Evolutionary conservation across 2,329 filamentous ascomycete genomes (phyloP), one percentile per base, ranked within the genome.

Genomic region (Cladobotryum mycophilum): DNA sequence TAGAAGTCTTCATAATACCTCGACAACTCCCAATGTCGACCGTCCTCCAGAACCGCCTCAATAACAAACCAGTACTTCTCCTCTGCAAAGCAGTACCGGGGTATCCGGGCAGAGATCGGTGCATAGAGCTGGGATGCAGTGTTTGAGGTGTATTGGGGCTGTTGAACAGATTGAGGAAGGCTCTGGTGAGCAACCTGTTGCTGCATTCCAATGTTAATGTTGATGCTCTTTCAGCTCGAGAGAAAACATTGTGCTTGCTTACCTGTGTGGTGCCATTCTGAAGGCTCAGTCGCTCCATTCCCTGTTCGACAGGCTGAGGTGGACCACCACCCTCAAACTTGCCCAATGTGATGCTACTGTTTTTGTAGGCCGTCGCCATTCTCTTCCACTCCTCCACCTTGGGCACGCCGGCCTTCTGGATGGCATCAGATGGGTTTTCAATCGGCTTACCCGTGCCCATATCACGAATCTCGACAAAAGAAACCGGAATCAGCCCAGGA

Each of bases 351-450:
- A 99, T 97, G 70, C 93, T 97, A 67, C 91, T 96, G 67, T 97
- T 96, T 76, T 99, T 99, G 72, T 99, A 99, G 57, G 96, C 92
- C 50, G 92, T 92, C 1, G 93, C 91, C 89, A 96, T 96, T 72
- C 95, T 95, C 76, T 99, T 99, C 93, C 93, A 99, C 63, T 99
- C 93, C 65, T 99, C 93, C 3, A 99, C 93, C 62, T 85, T 86
- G 12, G 93, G 93, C 7, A 99, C 91, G 17, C 92, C 91, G 2
- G 93, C 93, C 60, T 85, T 84, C 60, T 83, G 82, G 50, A 99
- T 89, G 1, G 93, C 92, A 30, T 91, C 91, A 22, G 88, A 77
- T 0, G 92, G 83, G 67, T 97, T 89, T 15, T 80, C 69, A 1
- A 96, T 89, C 1, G 91, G 80, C 58, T 88, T 82, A 46, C 92